phyloP scores from a whole-genome alignment of 1,284 basidiomycete species.

The Puccinia brachypodii region DNA sequence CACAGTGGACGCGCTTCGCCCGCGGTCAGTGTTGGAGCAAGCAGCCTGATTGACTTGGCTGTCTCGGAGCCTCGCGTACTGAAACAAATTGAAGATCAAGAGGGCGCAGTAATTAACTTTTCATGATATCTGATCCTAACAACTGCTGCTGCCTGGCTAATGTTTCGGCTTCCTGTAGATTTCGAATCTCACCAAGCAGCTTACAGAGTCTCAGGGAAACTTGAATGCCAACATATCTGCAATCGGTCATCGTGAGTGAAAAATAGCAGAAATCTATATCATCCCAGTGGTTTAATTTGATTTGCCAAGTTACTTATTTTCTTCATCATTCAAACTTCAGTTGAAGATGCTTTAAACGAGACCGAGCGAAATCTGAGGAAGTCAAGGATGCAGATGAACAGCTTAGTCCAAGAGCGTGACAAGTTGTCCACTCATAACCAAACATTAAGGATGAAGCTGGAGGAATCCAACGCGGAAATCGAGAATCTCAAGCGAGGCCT shows the following conservation, averaged over 20 bases:
- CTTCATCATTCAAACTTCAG: conserved; percentile 58
- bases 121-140: neutral
- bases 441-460: conserved; percentile 64
- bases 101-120: conserved; percentile 62
- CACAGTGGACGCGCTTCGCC: conserved; percentile 7
- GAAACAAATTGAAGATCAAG: conserved; percentile 72
- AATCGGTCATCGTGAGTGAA: conserved; percentile 60
- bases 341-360: conserved; percentile 79
- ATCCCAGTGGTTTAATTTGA: neutral
- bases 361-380: conserved; percentile 88
- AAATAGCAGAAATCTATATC: neutral
- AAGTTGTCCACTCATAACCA: conserved; percentile 67
- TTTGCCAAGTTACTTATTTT: conserved; percentile 49
- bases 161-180: conserved; percentile 60
- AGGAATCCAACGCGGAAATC: conserved; percentile 73
- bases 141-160: neutral
- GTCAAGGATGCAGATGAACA: conserved; percentile 82
- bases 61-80: conserved; percentile 64
- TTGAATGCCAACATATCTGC: conserved; percentile 88
- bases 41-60: conserved; percentile 53
- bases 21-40: neutral
- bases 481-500: conserved; percentile 72
- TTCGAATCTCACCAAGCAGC: conserved; percentile 84
- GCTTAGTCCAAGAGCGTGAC: conserved; percentile 79
- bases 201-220: conserved; percentile 84